phyloP scores from a whole-genome alignment of 1,139 yeast species.

The Lodderomyces oxycetoniae region DNA sequence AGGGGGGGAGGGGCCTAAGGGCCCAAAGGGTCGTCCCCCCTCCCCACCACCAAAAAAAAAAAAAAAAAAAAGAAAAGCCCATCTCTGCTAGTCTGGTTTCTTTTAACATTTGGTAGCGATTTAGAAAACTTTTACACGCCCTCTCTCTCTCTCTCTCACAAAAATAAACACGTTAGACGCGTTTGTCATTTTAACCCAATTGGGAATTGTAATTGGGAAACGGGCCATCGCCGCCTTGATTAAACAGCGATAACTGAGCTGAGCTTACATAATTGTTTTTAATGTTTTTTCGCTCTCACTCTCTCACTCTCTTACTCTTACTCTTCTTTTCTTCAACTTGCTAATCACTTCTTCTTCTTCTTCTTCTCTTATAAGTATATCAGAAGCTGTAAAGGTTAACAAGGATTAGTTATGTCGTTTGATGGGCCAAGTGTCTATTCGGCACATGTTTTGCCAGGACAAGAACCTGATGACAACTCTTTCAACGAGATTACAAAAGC shows the following conservation, averaged over 20 bases:
- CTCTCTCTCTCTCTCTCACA: too few species aligned
- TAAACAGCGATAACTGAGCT: too few species aligned
- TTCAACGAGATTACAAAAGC: conserved; percentile 75
- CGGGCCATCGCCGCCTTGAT: too few species aligned
- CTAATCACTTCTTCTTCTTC: conserved; percentile 7
- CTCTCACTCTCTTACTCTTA: neutral
- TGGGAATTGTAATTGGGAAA: conserved; percentile 18
- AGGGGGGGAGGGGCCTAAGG: neutral
- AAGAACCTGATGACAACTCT: conserved; percentile 60
- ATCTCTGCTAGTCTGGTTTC: too few species aligned
- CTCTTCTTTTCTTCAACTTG: neutral
- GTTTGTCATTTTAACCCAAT: conserved; percentile 11
- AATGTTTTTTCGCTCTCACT: too few species aligned
- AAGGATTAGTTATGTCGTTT: conserved; percentile 47
- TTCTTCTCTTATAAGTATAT: conserved; percentile 2
- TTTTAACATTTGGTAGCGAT: too few species aligned
- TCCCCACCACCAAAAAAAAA: too few species aligned
- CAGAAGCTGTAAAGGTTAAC: neutral
- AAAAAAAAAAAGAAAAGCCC: too few species aligned
- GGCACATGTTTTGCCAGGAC: conserved; percentile 86
- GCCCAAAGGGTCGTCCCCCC: neutral
- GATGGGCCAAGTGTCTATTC: conserved; percentile 79
- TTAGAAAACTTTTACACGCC: too few species aligned
- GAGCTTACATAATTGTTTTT: too few species aligned
- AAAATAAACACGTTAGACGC: too few species aligned